Percentiles rank a stretch among this genome's conserved stretches.
Evolutionary conservation across 179 eudicot genomes (phyloP).

Genomic region (Beta lomatogona): DNA sequence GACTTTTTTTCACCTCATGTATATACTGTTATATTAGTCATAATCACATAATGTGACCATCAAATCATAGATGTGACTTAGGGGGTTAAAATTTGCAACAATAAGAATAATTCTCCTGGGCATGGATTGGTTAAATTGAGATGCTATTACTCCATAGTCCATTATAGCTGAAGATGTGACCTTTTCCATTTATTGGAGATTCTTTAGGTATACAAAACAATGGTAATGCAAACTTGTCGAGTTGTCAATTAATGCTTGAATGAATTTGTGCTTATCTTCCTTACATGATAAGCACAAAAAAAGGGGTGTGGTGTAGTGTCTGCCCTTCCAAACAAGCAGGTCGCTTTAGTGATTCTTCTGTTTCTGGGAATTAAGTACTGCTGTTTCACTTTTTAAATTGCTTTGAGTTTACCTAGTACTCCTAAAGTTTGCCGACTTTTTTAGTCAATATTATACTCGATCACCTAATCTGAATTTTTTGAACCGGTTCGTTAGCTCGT

Average conservation of each 20-base stretch:
- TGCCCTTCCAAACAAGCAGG: no score
- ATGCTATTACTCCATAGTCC: neutral
- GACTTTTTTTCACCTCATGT: no score
- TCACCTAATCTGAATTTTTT: no score
- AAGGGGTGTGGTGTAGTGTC: neutral
- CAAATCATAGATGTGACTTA: constrained; percentile 23
- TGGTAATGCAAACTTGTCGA: constrained; percentile 3
- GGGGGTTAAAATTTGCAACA: neutral
- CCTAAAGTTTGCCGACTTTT: neutral
- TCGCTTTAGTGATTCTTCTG: neutral
- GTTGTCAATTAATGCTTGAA: constrained; percentile 5
- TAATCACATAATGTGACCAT: neutral
- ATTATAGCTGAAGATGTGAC: constrained; percentile 15
- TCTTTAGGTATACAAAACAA: neutral
- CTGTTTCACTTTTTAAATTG: neutral
- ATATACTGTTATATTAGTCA: no score
- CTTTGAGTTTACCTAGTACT: neutral
- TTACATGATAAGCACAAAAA: constrained; percentile 21
- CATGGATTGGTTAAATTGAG: constrained; percentile 2
- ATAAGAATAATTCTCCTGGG: constrained; percentile 22
- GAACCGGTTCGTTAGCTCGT: no score
- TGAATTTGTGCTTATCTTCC: constrained; percentile 20
- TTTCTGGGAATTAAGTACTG: neutral
- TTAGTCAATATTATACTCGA: no score
- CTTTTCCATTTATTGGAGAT: constrained; percentile 16